Evolutionary conservation across 768 basidiomycete species (phyloP).

Genomic region (Leccinum subgranulosum): DNA sequence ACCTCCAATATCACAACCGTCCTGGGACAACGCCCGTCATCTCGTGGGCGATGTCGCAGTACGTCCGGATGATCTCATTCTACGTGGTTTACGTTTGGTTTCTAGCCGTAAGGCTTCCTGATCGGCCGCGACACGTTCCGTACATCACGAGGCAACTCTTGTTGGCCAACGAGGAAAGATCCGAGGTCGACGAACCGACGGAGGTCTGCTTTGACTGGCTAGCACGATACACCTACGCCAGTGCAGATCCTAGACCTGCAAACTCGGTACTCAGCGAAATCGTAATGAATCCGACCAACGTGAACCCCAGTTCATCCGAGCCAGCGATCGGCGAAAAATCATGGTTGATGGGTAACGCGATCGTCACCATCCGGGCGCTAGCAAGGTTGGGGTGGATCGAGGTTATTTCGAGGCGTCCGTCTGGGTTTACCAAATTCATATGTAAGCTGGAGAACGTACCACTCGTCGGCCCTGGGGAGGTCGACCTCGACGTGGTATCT

Average conservation of each 20-base stretch:
- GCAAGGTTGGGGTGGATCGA: slow-evolving; percentile 84
- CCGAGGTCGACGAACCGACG: slow-evolving; percentile 79
- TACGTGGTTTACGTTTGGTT: slow-evolving; percentile 95
- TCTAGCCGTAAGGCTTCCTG: slow-evolving; percentile 76
- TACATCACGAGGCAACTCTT: slow-evolving; percentile 87
- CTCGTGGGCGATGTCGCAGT: slow-evolving; percentile 87
- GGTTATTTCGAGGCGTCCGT: slow-evolving; percentile 79
- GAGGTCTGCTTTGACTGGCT: slow-evolving; percentile 99
- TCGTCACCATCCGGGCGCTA: slow-evolving; percentile 78
- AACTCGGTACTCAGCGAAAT: slow-evolving; percentile 76
- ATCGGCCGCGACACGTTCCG: slow-evolving; percentile 76
- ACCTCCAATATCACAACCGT: slow-evolving; percentile 87
- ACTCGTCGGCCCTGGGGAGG: slow-evolving; percentile 78
- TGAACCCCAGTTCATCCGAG: slow-evolving; percentile 34
- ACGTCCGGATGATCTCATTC: slow-evolving; percentile 86
- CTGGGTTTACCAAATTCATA: slow-evolving; percentile 82
- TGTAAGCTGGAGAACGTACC: slow-evolving; percentile 89
- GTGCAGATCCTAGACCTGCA: slow-evolving; percentile 88
- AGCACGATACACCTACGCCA: slow-evolving; percentile 89
- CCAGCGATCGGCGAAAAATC: slow-evolving; percentile 57
- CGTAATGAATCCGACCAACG: slow-evolving; percentile 55
- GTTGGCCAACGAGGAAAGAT: slow-evolving; percentile 75
- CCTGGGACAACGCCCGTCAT: slow-evolving; percentile 53
- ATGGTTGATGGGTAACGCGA: slow-evolving; percentile 83
- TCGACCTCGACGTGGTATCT: slow-evolving; percentile 73